Percentiles rank a stretch among this genome's conserved stretches.
Conservation (phyloP, 306 rosid species). For the Cucumis cinereus region DNA sequence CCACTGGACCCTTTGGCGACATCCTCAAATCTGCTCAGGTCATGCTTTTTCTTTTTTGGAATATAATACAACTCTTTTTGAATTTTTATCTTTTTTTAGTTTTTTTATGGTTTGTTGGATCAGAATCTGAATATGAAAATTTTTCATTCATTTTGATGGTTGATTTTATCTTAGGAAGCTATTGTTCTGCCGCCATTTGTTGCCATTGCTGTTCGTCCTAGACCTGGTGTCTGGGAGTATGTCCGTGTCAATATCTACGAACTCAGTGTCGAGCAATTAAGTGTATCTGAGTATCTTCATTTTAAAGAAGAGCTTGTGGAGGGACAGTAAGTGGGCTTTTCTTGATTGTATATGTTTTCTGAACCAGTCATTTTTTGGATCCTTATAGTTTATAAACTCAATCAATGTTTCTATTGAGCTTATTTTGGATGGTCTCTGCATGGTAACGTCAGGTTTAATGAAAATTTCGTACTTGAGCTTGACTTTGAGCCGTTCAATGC, state of each 20-base stretch:
- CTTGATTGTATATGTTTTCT: not conserved
- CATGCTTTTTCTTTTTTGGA: not conserved
- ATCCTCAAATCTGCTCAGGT: conserved; percentile 53
- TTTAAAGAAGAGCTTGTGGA: conserved; percentile 83
- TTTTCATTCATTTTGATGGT: not conserved
- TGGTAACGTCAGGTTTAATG: conserved; percentile 25
- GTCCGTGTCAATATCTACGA: conserved; percentile 74
- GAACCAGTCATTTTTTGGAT: not conserved
- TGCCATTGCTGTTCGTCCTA: conserved; percentile 81
- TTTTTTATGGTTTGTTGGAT: not conserved
- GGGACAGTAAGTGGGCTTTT: conserved; percentile 35
- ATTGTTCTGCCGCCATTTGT: conserved; percentile 82
- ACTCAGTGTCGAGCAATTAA: conserved; percentile 76
- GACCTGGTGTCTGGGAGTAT: conserved; percentile 88
- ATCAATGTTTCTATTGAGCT: conserved; percentile 3
- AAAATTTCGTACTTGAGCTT: conserved; percentile 48
- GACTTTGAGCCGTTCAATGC: conserved; percentile 94
- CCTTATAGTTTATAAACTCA: not conserved
- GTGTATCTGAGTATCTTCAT: conserved; percentile 67
- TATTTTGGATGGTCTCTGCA: not conserved
- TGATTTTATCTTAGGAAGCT: conserved; percentile 47
- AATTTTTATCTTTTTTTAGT: not conserved
- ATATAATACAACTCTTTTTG: not conserved
- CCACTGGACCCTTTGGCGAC: conserved; percentile 35
- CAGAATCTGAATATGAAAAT: not conserved